A percentile compares a stretch with the other conserved stretches of the same genome.
Conservation (phyloP, 106 monocot species). For the Narthecium ossifragum region DNA sequence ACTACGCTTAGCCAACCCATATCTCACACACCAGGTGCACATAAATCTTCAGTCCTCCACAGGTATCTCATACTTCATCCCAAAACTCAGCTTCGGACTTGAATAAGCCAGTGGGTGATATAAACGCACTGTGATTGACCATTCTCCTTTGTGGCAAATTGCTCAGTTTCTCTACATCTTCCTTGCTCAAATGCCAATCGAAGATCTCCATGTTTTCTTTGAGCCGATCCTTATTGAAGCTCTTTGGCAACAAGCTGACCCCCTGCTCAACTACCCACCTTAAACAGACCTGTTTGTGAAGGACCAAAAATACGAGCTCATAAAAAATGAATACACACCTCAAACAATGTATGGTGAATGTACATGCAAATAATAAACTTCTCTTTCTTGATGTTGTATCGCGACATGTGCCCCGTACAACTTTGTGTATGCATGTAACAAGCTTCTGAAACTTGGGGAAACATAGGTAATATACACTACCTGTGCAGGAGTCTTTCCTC, state of each 20-base stretch:
- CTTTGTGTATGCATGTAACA: no score
- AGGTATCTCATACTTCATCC: no score
- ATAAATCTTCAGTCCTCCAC: no score
- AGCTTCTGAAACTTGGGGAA: background rate
- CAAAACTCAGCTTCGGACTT: background rate
- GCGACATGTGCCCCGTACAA: no score
- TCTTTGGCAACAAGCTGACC: slow-evolving; percentile 5
- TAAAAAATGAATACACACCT: no score
- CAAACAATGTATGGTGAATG: no score
- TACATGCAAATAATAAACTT: no score
- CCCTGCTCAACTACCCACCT: slow-evolving; percentile 15
- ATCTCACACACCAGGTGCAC: no score
- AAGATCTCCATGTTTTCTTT: slow-evolving; percentile 13
- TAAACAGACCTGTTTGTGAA: slow-evolving; percentile 10
- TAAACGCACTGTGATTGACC: background rate
- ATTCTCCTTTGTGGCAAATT: slow-evolving; percentile 1
- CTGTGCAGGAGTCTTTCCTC: background rate
- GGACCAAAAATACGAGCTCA: no score
- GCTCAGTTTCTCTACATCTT: slow-evolving; percentile 2
- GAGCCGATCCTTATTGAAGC: slow-evolving; percentile 8
- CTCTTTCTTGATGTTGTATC: background rate
- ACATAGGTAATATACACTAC: no score
- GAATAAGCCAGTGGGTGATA: background rate
- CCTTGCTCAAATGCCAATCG: slow-evolving; percentile 12
- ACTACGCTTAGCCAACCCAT: no score